These are phyloP conservation scores for Aspergillus indologenus DNA, from an alignment of 495 filamentous ascomycete genomes.

Conservation along the genomic window DNA sequence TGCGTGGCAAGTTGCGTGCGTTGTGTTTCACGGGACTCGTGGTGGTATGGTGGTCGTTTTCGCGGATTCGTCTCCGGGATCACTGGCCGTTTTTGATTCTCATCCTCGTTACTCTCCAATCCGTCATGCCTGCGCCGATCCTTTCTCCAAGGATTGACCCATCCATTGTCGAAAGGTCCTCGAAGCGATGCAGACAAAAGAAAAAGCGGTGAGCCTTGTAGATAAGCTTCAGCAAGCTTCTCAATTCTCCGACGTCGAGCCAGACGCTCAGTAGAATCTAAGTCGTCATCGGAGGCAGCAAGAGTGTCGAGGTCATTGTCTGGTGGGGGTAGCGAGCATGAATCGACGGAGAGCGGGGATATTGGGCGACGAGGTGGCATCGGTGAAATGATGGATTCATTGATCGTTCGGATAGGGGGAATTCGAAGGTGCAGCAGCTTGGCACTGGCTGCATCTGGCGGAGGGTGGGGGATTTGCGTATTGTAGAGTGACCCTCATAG, in stretches of 20 bases:
- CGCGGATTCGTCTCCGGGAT: conserved; percentile 25
- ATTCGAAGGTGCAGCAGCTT: conserved; percentile 22
- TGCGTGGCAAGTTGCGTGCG: conserved; percentile 4
- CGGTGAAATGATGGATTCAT: conserved; percentile 18
- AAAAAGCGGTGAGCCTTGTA: conserved; percentile 54
- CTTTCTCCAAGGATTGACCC: conserved; percentile 64
- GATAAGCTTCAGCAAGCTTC: conserved; percentile 54
- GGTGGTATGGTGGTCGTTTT: conserved; percentile 15
- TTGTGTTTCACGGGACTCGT: conserved; percentile 6
- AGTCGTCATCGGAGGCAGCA: conserved; percentile 58
- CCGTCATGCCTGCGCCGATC: conserved; percentile 17
- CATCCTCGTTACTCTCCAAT: not conserved
- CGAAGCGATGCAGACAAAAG: conserved; percentile 60
- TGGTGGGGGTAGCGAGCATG: conserved; percentile 43
- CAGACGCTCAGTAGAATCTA: conserved; percentile 42
- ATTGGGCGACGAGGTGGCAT: conserved; percentile 40
- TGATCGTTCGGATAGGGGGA: conserved; percentile 8
- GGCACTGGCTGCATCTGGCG: conserved; percentile 20
- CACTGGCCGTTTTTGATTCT: conserved; percentile 11
- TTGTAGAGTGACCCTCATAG: conserved; percentile 26
- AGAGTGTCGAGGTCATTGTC: conserved; percentile 41
- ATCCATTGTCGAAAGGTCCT: conserved; percentile 62
- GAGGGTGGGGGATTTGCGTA: not conserved
- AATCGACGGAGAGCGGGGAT: conserved; percentile 41
- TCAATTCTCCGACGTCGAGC: conserved; percentile 58